A percentile compares a stretch with the other conserved stretches of the same genome.
These are phyloP conservation scores for Lineolata rhizophorae DNA, from an alignment of 495 filamentous ascomycete species.

Conservation along the genomic window DNA sequence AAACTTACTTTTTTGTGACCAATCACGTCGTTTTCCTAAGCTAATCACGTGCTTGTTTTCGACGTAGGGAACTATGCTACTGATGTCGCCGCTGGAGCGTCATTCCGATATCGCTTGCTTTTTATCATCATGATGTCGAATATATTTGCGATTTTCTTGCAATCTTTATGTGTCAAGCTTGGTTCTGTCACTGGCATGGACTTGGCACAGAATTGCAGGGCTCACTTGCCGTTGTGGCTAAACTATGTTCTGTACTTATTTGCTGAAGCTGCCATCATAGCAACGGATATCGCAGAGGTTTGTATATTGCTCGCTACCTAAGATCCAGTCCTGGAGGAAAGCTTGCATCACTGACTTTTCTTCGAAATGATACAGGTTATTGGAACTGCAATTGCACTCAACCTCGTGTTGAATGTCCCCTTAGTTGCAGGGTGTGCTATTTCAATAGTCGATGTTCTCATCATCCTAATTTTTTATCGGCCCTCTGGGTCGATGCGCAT, in stretches of 20 bases:
- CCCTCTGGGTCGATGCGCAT: conserved; percentile 52
- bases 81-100: conserved; percentile 40
- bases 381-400: conserved; percentile 77
- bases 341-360: not conserved
- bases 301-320: conserved; percentile 9
- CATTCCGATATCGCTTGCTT: conserved; percentile 32
- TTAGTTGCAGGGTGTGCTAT: conserved; percentile 74
- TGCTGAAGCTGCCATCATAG: conserved; percentile 62
- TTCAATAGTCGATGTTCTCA: conserved; percentile 62
- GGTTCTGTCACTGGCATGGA: conserved; percentile 72
- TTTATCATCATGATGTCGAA: conserved; percentile 72
- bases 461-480: conserved; percentile 72
- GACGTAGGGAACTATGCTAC: conserved; percentile 48
- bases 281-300: conserved; percentile 83
- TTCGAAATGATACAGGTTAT: conserved; percentile 39
- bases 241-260: conserved; percentile 53
- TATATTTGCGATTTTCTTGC: conserved; percentile 63
- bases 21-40: too few species aligned
- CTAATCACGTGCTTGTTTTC: conserved; percentile 1
- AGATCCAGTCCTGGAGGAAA: not conserved
- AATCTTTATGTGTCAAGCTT: conserved; percentile 64
- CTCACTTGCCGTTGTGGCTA: conserved; percentile 55
- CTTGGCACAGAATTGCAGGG: conserved; percentile 55
- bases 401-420: conserved; percentile 59
- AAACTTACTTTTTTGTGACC: too few species aligned